Percentiles rank a stretch among this genome's conserved stretches.
phyloP scores from a whole-genome alignment of 371 early-diverging fungal species.

The Coemansia sp. region DNA sequence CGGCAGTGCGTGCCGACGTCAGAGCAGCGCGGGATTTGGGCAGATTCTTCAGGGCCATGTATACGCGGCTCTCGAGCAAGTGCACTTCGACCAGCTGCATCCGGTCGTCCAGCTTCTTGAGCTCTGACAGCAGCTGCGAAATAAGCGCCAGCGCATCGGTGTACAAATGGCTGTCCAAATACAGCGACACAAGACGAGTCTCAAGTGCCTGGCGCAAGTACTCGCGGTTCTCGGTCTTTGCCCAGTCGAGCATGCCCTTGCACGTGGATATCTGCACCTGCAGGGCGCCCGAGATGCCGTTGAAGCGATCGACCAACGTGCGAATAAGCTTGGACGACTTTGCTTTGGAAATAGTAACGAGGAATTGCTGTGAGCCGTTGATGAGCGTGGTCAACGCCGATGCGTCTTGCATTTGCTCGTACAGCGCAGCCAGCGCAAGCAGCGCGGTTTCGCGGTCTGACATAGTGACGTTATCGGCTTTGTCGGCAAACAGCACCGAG shows the following conservation, averaged over 20 bases:
- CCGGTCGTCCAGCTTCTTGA: conserved; percentile 98
- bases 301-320: conserved; percentile 83
- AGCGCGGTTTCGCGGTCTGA: conserved; percentile 49
- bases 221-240: conserved; percentile 82
- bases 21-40: conserved; percentile 95
- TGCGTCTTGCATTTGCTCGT: conserved; percentile 56
- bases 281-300: conserved; percentile 81
- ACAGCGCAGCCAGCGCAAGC: conserved; percentile 46
- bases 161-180: conserved; percentile 92
- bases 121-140: conserved; percentile 81
- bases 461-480: conserved; percentile 6
- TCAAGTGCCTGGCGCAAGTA: conserved; percentile 93
- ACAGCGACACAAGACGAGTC: conserved; percentile 86
- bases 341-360: conserved; percentile 86
- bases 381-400: conserved; percentile 78
- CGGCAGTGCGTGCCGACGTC: conserved; percentile 95
- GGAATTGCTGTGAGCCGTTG: conserved; percentile 73
- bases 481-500: conserved; percentile 34
- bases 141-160: conserved; percentile 87
- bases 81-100: conserved; percentile 96
- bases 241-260: conserved; percentile 93
- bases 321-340: conserved; percentile 94
- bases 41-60: conserved; percentile 88
- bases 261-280: conserved; percentile 88
- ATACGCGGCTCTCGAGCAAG: conserved; percentile 91